A percentile compares a stretch with the other conserved stretches of the same genome.
phyloP scores from a whole-genome alignment of 202 grass and related monocot species.

The Sporobolus alterniflorus region DNA sequence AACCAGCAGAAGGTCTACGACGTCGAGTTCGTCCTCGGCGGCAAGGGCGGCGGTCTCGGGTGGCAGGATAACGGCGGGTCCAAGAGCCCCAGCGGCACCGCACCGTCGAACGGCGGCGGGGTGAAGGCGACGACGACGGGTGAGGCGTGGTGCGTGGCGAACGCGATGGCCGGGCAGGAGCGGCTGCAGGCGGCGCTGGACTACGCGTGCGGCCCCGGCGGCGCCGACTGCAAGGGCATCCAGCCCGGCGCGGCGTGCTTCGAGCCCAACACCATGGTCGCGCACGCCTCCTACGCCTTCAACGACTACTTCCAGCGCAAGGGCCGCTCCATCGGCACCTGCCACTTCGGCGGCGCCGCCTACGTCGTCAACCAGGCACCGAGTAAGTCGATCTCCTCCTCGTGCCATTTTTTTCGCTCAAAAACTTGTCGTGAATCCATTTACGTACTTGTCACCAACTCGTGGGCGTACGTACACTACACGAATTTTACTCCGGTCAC shows the following conservation, averaged over 20 bases:
- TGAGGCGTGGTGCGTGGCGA: conserved; percentile 88
- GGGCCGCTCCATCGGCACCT: conserved; percentile 74
- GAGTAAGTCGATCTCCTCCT: conserved; percentile 46
- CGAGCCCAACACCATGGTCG: conserved; percentile 86
- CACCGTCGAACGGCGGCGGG: conserved; percentile 1
- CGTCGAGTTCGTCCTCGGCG: conserved; percentile 76
- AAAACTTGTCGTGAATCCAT: background rate
- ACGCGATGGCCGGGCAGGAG: conserved; percentile 53
- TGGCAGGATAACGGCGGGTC: conserved; percentile 47
- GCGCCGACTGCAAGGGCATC: conserved; percentile 78
- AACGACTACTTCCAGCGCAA: conserved; percentile 98
- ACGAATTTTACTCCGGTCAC: background rate
- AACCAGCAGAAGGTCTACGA: conserved; percentile 94
- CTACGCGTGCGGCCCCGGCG: conserved; percentile 72
- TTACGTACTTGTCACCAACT: background rate
- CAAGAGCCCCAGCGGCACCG: background rate
- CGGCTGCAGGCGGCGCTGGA: conserved; percentile 73
- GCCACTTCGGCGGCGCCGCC: conserved; percentile 84
- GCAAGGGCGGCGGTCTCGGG: conserved; percentile 33
- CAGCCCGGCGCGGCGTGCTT: conserved; percentile 84
- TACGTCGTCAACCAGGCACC: conserved; percentile 84
- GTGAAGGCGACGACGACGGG: conserved; percentile 61
- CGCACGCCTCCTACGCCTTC: conserved; percentile 86
- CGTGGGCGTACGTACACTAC: background rate
- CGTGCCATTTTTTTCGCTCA: background rate